phyloP scores from a whole-genome alignment of 805 yeast species.

The Yarrowia yakushimensis region DNA sequence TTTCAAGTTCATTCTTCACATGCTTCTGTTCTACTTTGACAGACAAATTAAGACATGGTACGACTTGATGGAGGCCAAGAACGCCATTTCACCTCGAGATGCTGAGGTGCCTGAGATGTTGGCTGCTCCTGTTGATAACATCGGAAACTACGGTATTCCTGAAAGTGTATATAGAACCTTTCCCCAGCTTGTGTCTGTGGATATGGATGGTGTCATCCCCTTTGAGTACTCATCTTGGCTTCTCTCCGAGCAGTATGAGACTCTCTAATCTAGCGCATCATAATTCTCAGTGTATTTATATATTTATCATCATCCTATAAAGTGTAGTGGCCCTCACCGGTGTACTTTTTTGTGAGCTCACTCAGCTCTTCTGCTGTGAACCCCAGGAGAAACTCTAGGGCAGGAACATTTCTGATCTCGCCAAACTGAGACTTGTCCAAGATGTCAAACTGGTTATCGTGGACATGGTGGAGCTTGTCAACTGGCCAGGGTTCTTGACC shows the following conservation, averaged over 20 bases:
- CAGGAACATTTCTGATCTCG: neutral
- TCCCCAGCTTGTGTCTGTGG: conserved; percentile 23
- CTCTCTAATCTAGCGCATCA: neutral
- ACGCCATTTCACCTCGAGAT: conserved; percentile 8
- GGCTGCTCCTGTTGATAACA: neutral
- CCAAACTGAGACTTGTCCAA: neutral
- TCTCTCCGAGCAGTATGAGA: conserved; percentile 7
- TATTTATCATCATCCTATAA: neutral
- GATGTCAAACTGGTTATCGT: neutral
- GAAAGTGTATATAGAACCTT: conserved; percentile 22
- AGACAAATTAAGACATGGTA: conserved; percentile 28
- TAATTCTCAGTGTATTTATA: neutral
- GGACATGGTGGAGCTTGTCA: neutral
- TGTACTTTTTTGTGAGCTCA: neutral
- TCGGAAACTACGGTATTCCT: conserved; percentile 18
- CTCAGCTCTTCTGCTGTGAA: neutral
- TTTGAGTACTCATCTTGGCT: conserved; percentile 22
- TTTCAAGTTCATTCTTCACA: conserved; percentile 35
- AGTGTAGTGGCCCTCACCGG: conserved; percentile 4
- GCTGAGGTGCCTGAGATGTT: neutral
- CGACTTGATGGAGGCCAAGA: conserved; percentile 17
- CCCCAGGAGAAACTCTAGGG: neutral
- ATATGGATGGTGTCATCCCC: conserved; percentile 20
- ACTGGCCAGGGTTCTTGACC: neutral
- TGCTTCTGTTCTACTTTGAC: conserved; percentile 38